phyloP scores from a whole-genome alignment of 2,329 filamentous ascomycete species.

The Cordyceps farinosa region DNA sequence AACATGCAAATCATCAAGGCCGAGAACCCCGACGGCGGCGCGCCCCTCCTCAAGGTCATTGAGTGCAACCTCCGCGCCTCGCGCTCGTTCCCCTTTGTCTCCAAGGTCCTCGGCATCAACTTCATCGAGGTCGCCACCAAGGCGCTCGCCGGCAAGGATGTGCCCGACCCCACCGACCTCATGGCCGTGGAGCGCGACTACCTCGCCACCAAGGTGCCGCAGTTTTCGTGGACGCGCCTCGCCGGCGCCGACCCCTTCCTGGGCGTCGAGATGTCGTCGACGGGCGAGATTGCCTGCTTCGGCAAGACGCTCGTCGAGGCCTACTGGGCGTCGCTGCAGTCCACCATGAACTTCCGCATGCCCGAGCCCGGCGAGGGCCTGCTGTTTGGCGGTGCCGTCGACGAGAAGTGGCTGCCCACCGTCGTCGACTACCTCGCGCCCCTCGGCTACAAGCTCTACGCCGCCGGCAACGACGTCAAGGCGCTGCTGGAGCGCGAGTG shows the following conservation, averaged over 20 bases:
- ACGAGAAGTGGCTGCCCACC: conserved; percentile 66
- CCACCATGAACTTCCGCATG: conserved; percentile 98
- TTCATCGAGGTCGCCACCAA: conserved; percentile 96
- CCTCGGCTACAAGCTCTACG: conserved; percentile 91
- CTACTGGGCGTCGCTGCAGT: conserved; percentile 95
- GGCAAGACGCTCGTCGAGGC: conserved; percentile 93
- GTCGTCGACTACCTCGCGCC: conserved; percentile 85
- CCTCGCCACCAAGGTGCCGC: conserved; percentile 93
- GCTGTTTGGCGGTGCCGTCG: conserved; percentile 82
- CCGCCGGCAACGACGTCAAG: conserved; percentile 79
- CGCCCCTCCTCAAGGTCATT: conserved; percentile 85
- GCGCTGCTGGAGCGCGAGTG: conserved; percentile 69
- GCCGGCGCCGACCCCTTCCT: conserved; percentile 96
- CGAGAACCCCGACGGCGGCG: conserved; percentile 67
- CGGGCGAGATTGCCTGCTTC: conserved; percentile 98
- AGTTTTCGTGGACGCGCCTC: conserved; percentile 98
- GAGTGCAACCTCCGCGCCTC: conserved; percentile 98
- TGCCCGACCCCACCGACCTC: conserved; percentile 80
- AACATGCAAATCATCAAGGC: conserved; percentile 99
- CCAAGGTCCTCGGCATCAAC: conserved; percentile 93
- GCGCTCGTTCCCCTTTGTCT: conserved; percentile 96
- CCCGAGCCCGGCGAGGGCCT: conserved; percentile 93
- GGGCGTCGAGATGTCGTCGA: conserved; percentile 95
- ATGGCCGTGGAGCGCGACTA: conserved; percentile 91
- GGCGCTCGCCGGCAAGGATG: conserved; percentile 79